Conservation (phyloP, 2,329 filamentous ascomycete species). For the Dryadomyces sulphureus region DNA sequence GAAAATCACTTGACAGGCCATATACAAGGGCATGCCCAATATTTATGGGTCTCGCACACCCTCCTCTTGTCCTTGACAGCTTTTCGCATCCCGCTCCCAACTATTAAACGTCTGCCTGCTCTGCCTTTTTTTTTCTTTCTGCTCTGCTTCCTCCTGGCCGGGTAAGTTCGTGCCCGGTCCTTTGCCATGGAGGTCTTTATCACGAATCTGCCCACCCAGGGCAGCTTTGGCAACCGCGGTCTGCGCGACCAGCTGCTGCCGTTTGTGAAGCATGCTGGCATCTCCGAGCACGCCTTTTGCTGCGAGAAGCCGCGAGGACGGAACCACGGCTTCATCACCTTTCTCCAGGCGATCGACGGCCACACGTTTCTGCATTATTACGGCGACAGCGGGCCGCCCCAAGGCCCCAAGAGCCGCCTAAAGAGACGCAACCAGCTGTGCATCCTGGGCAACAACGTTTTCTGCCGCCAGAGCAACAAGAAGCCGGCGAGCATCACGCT, state of each 20-base stretch:
- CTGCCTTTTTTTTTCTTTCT: too few species aligned
- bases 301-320: slow-evolving; percentile 26
- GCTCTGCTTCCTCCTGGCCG: too few species aligned
- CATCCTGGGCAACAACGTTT: slow-evolving; percentile 16
- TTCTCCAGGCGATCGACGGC: slow-evolving; percentile 25
- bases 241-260: slow-evolving; percentile 25
- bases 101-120: too few species aligned
- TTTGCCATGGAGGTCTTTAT: slow-evolving; percentile 31
- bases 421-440: slow-evolving; percentile 13
- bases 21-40: too few species aligned
- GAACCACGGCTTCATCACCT: slow-evolving; percentile 24
- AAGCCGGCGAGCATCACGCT: slow-evolving; percentile 10
- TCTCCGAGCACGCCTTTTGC: slow-evolving; percentile 21
- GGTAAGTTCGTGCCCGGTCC: too few species aligned
- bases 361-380: slow-evolving; percentile 25
- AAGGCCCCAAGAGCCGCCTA: not conserved
- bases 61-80: too few species aligned
- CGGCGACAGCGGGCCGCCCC: slow-evolving; percentile 7
- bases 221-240: slow-evolving; percentile 20
- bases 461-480: slow-evolving; percentile 15
- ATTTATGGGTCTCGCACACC: too few species aligned
- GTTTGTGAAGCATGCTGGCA: slow-evolving; percentile 23
- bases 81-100: too few species aligned
- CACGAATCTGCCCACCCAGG: slow-evolving; percentile 22
- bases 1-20: too few species aligned